A percentile compares a stretch with the other conserved stretches of the same genome.
phyloP scores from a whole-genome alignment of 208 protist genomes.

The Acanthamoeba triangularis region DNA sequence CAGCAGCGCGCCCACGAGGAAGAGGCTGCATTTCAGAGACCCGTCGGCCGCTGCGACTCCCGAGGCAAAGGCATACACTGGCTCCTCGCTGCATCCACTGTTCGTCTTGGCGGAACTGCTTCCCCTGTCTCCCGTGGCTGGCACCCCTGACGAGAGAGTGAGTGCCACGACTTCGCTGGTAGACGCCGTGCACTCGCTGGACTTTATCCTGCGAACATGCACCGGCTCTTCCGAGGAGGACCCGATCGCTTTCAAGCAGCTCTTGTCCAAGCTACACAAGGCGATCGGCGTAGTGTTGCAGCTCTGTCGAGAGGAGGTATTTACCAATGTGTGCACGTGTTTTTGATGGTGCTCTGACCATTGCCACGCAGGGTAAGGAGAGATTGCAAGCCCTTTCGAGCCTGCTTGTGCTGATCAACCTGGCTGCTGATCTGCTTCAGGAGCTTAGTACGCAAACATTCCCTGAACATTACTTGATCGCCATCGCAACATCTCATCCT shows the following conservation, averaged over 20 bases:
- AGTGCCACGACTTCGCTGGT: background rate
- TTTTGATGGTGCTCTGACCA: background rate
- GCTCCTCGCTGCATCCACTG: background rate
- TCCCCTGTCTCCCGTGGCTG: background rate
- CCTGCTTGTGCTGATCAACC: background rate
- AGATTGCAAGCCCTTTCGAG: background rate
- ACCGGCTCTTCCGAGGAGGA: background rate
- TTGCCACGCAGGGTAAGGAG: background rate
- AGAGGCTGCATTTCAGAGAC: background rate
- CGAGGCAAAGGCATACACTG: background rate
- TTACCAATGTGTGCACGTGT: too few relatives aligned
- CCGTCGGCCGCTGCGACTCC: background rate
- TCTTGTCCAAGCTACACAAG: slow-evolving; percentile 33
- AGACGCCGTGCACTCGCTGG: slow-evolving; percentile 13
- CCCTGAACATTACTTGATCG: too few relatives aligned
- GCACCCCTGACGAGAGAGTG: background rate
- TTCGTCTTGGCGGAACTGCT: slow-evolving; percentile 32
- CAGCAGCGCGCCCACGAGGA: slow-evolving; percentile 25
- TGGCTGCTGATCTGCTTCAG: slow-evolving; percentile 27
- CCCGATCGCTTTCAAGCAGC: slow-evolving; percentile 20
- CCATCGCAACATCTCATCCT: background rate
- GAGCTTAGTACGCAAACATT: background rate
- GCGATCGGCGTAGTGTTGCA: background rate
- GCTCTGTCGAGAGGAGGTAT: background rate
- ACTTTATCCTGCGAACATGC: slow-evolving; percentile 40